Evolutionary conservation across 805 yeast species (phyloP), one percentile per base, ranked within the genome.

Genomic region (Candida endomychidarum): DNA sequence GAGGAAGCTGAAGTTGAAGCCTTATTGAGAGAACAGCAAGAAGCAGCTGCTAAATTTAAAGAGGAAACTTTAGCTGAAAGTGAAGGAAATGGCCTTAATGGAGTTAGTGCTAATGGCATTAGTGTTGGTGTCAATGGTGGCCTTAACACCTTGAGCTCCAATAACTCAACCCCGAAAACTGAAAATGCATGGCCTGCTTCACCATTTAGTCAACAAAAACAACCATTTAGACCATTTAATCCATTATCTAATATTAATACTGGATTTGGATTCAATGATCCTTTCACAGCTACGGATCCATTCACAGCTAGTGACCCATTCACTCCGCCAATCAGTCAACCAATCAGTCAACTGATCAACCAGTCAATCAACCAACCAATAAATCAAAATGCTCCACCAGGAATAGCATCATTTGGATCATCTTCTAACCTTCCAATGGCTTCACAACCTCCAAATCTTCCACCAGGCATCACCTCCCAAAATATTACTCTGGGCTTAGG

Each of bases 1-100:
- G 41, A 29, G n/a, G 44, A 31, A 11, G 34, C 31, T 10, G 45
- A 41, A 26, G 45, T 23, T 8, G 41, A 41, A 21, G 41, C 37
- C 14, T 30, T 41, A 15, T 28, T 41, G 14, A 37, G 30, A 23
- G 38, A 41, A 26, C 40, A 36, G n/a, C 37, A 36, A 36, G 36
- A 21, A 17, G 39, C 32, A 12, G 36, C 43, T 4, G 37, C 35
- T 8, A 29, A 15, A 24, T 34, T 34, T 14, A 16, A 23, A 20
- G 30, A 39, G 12, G 35, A 35, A 22, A 20, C 30, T n/a, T 23
- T 30, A 15, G 10, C 5, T 14, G 35, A 14, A 14, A 12, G 26
- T 11, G 15, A 18, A 11, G 33, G 15, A 3, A 26, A 26, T 12
- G 16, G 29, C 33, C 16, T 29, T 10, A 14, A 8, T 14, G 6